Evolutionary conservation across 164 flowering plant species (phyloP).

Genomic region (Vitis rupestris): DNA sequence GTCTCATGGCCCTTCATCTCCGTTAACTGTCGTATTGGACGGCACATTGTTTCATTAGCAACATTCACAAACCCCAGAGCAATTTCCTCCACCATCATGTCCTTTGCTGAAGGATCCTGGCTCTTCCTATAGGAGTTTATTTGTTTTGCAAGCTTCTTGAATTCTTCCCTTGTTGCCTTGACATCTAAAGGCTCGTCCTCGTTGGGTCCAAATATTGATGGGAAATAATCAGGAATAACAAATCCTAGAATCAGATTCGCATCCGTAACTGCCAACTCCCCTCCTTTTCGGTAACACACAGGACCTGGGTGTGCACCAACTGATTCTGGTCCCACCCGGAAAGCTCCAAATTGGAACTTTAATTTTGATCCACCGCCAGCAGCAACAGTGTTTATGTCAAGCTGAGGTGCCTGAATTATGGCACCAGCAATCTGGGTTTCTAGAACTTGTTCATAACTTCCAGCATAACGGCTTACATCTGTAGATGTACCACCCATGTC

Average conservation of each 20-base stretch:
- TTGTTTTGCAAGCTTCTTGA: constrained; percentile 65
- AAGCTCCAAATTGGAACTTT: constrained; percentile 91
- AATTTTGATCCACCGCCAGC: constrained; percentile 99
- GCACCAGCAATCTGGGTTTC: constrained; percentile 98
- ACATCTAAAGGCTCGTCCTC: constrained; percentile 88
- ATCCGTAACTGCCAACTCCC: constrained; percentile 94
- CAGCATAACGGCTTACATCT: constrained; percentile 96
- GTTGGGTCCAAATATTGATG: constrained; percentile 86
- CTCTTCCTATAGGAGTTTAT: constrained; percentile 73
- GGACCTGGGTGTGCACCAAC: constrained; percentile 99
- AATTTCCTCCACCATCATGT: constrained; percentile 91
- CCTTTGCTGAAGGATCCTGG: constrained; percentile 69
- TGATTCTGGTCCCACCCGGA: constrained; percentile 94
- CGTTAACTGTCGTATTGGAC: constrained; percentile 92
- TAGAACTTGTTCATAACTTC: constrained; percentile 83
- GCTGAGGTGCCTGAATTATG: constrained; percentile 97
- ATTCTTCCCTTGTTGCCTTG: constrained; percentile 63
- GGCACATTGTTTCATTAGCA: constrained; percentile 99
- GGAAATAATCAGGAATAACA: constrained; percentile 90
- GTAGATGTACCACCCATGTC: constrained; percentile 99
- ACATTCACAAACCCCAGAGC: constrained; percentile 94
- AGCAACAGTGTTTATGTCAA: constrained; percentile 95
- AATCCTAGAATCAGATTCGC: constrained; percentile 88
- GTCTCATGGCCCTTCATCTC: constrained; percentile 99
- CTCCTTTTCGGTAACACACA: constrained; percentile 95